These are phyloP conservation scores for Sparassis latifolia DNA, from an alignment of 1,284 basidiomycete species.

Conservation along the genomic window DNA sequence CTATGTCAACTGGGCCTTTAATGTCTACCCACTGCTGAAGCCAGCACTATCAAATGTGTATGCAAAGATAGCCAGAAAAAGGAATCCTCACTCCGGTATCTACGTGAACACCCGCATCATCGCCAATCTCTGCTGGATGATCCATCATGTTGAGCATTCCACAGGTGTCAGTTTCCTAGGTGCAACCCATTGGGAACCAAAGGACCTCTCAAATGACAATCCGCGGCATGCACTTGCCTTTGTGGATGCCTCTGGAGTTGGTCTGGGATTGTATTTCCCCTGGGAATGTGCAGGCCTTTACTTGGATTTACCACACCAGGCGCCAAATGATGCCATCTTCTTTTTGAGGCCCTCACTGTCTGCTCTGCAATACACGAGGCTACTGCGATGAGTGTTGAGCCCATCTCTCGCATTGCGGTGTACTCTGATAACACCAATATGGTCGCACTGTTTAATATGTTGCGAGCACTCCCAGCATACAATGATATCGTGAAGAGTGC, in stretches of 20 bases:
- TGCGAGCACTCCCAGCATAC: constrained; percentile 10
- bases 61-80: constrained; percentile 28
- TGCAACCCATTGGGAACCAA: not conserved
- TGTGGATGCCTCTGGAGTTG: not conserved
- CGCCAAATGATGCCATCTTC: constrained; percentile 2
- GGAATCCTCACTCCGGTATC: constrained; percentile 9
- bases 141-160: not conserved
- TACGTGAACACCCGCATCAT: constrained; percentile 24
- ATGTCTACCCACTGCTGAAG: constrained; percentile 28
- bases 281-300: constrained; percentile 1
- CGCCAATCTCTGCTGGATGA: constrained; percentile 26
- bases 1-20: constrained; percentile 36
- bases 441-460: constrained; percentile 17
- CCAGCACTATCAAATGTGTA: constrained; percentile 29
- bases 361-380: constrained; percentile 6
- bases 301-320: not conserved
- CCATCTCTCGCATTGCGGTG: constrained; percentile 8
- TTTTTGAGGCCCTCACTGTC: constrained; percentile 8
- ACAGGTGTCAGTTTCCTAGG: constrained; percentile 1
- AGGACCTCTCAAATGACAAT: not conserved
- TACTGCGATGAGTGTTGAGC: not conserved
- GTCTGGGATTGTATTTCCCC: constrained; percentile 4
- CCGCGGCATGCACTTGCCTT: not conserved
- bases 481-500: constrained; percentile 15
- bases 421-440: constrained; percentile 22